Evolutionary conservation across 768 basidiomycete genomes (phyloP).

Genomic region (Termitomyces sp.): DNA sequence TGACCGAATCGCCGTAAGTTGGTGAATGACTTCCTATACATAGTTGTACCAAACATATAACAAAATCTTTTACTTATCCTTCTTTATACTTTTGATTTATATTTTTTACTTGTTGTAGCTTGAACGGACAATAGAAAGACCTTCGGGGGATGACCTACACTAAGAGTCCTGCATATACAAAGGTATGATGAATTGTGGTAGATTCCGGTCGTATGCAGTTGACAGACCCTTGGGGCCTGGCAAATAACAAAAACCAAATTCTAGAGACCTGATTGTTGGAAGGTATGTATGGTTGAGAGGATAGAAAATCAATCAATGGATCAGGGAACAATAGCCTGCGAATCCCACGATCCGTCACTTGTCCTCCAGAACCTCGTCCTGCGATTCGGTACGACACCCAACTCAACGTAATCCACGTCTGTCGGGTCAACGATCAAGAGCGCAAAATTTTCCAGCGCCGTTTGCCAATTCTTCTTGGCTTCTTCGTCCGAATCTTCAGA

Average conservation of each 20-base stretch:
- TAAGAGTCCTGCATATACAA: background rate
- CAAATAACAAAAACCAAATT: background rate
- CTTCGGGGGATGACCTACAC: background rate
- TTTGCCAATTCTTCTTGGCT: conserved; percentile 40
- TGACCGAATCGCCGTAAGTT: background rate
- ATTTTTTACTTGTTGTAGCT: conserved; percentile 12
- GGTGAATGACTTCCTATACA: conserved; percentile 1
- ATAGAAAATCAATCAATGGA: too few relatives aligned
- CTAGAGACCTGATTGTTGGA: background rate
- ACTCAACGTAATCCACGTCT: conserved; percentile 64
- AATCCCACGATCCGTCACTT: conserved; percentile 43
- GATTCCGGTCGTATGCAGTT: background rate
- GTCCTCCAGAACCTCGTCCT: conserved; percentile 49
- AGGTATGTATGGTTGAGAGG: background rate
- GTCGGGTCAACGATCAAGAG: conserved; percentile 66
- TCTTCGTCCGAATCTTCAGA: conserved; percentile 32
- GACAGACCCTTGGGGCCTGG: too few relatives aligned
- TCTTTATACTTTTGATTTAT: conserved; percentile 15
- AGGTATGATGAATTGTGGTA: background rate
- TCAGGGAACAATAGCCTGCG: conserved; percentile 61
- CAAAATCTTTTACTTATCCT: conserved; percentile 14
- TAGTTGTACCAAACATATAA: conserved; percentile 5
- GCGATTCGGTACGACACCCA: conserved; percentile 50
- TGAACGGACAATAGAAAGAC: background rate
- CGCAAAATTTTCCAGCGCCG: conserved; percentile 62